A percentile compares a stretch with the other conserved stretches of the same genome.
Evolutionary conservation across 208 protist genomes (phyloP).

Genomic region (Crithidia sp.): DNA sequence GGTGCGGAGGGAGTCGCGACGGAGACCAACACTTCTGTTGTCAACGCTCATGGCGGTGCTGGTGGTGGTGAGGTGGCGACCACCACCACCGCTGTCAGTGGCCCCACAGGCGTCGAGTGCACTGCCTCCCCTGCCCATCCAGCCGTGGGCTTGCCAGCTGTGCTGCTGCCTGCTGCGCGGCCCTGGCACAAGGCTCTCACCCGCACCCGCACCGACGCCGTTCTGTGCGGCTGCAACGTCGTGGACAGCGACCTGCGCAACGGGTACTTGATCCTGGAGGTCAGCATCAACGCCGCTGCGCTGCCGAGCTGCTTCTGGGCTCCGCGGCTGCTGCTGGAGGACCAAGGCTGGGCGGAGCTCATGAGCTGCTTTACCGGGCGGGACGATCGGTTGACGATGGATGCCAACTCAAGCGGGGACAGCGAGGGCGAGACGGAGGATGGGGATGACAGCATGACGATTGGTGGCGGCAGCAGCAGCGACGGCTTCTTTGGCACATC

Average conservation of each 20-base stretch:
- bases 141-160: neutral
- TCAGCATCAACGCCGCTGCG: slow-evolving; percentile 45
- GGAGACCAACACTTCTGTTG: neutral
- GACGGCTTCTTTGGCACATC: neutral
- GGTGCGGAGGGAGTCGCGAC: neutral
- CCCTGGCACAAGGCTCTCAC: slow-evolving; percentile 31
- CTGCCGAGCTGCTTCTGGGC: slow-evolving; percentile 38
- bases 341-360: slow-evolving; percentile 48
- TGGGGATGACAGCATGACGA: slow-evolving; percentile 15
- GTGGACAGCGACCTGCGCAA: slow-evolving; percentile 77
- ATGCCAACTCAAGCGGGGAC: slow-evolving; percentile 8
- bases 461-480: neutral
- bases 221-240: slow-evolving; percentile 67
- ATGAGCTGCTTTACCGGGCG: slow-evolving; percentile 67
- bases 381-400: slow-evolving; percentile 45
- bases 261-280: slow-evolving; percentile 72
- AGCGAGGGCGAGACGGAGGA: slow-evolving; percentile 9
- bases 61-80: neutral
- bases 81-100: neutral
- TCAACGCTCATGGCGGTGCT: neutral
- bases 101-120: neutral
- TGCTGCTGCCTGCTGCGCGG: neutral
- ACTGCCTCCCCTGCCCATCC: neutral
- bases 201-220: slow-evolving; percentile 36
- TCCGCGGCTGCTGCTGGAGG: slow-evolving; percentile 30